These are phyloP conservation scores for Dictyostelium brefeldianum DNA, from an alignment of 78 protist species.

Conservation along the genomic window DNA sequence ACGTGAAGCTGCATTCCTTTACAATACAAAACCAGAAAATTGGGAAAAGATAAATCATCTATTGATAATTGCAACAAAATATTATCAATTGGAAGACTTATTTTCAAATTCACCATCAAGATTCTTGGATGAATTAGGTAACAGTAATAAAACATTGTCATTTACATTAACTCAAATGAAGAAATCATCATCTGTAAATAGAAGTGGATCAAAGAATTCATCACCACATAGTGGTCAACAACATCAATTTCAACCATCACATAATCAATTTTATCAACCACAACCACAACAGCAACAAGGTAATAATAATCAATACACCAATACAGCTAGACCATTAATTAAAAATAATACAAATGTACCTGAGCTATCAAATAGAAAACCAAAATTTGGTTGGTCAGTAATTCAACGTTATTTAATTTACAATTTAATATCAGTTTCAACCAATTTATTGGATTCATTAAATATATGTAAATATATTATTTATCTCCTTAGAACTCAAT, in stretches of 20 bases:
- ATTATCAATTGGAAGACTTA: conserved; percentile 73
- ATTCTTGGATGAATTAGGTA: conserved; percentile 28
- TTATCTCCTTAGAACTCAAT: conserved; percentile 52
- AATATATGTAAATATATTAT: conserved; percentile 64
- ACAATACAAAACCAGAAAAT: conserved; percentile 25
- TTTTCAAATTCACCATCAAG: conserved; percentile 17
- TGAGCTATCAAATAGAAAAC: conserved; percentile 8
- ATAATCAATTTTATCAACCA: conserved; percentile 15
- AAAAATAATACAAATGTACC: conserved; percentile 21
- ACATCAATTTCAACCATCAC: neutral
- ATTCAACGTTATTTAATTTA: conserved; percentile 54
- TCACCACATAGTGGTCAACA: neutral
- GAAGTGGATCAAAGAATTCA: neutral
- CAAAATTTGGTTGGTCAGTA: conserved; percentile 56
- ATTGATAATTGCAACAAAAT: conserved; percentile 28
- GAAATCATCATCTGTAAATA: neutral
- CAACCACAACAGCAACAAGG: neutral
- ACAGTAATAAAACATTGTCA: neutral
- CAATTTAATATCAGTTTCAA: conserved; percentile 38
- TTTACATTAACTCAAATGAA: conserved; percentile 41
- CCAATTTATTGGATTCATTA: conserved; percentile 37
- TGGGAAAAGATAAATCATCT: conserved; percentile 68
- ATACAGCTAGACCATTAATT: neutral
- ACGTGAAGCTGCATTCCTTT: conserved; percentile 72
- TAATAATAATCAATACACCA: neutral